Conservation (phyloP, 345 rosid genomes). For the Euphorbia lathyris region DNA sequence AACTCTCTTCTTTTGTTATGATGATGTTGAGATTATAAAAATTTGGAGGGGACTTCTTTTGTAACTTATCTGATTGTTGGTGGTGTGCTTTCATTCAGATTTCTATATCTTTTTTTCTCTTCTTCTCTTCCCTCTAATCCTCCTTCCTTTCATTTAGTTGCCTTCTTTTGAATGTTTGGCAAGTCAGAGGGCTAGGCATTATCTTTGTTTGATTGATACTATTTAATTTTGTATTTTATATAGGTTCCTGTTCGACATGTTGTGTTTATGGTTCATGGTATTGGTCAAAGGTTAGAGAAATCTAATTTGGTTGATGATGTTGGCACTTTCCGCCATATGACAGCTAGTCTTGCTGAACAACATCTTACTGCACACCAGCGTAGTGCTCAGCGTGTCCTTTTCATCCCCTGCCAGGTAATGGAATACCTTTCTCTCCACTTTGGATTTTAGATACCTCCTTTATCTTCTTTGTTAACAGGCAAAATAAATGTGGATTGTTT, state of each 20-base stretch:
- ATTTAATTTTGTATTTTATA: conserved; percentile 22
- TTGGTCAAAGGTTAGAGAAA: conserved; percentile 96
- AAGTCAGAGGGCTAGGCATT: neutral
- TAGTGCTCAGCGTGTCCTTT: conserved; percentile 76
- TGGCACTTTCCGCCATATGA: conserved; percentile 74
- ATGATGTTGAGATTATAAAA: neutral
- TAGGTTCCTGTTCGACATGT: conserved; percentile 96
- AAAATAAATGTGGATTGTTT: neutral
- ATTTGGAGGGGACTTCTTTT: neutral
- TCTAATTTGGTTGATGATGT: conserved; percentile 98
- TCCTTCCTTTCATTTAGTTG: neutral
- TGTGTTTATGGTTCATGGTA: conserved; percentile 98
- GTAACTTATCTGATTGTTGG: neutral
- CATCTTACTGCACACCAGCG: conserved; percentile 76
- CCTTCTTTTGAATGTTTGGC: neutral
- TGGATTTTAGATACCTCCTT: neutral
- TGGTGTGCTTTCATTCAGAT: neutral
- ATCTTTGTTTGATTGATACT: neutral
- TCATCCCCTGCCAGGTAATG: conserved; percentile 91
- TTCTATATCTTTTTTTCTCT: neutral
- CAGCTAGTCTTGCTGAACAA: conserved; percentile 68
- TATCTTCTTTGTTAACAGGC: neutral
- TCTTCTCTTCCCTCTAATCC: neutral
- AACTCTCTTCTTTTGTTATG: neutral
- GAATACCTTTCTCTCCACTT: neutral